Conservation (phyloP, 2,329 filamentous ascomycete species). For the Trichoderma harzianum region DNA sequence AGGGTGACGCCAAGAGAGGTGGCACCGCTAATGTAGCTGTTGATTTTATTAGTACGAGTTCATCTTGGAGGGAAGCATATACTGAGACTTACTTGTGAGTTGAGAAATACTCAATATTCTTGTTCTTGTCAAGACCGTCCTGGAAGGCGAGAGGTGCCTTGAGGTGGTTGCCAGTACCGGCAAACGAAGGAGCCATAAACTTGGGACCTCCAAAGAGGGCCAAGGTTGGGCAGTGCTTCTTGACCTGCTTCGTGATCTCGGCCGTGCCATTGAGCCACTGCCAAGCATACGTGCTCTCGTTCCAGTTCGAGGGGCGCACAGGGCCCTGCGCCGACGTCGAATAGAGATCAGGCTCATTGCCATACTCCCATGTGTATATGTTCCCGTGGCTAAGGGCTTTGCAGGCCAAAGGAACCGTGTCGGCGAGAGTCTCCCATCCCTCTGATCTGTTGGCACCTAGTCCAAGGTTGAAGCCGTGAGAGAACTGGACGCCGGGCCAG, state of each 20-base stretch:
- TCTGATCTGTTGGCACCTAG: constrained; percentile 49
- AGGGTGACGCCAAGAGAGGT: constrained; percentile 59
- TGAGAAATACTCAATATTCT: constrained; percentile 51
- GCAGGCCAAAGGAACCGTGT: constrained; percentile 56
- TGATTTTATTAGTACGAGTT: not conserved
- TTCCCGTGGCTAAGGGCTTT: constrained; percentile 49
- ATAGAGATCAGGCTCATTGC: constrained; percentile 49
- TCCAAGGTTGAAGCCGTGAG: constrained; percentile 60
- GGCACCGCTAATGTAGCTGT: constrained; percentile 60
- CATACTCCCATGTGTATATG: constrained; percentile 58
- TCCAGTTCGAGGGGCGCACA: constrained; percentile 51
- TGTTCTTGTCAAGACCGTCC: constrained; percentile 49
- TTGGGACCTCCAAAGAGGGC: constrained; percentile 26
- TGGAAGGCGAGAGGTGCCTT: constrained; percentile 49
- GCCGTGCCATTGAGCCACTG: constrained; percentile 57
- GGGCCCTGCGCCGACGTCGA: constrained; percentile 49
- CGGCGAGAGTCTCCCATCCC: constrained; percentile 50
- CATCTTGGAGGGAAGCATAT: not conserved
- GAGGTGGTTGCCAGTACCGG: constrained; percentile 48
- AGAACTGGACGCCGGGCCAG: constrained; percentile 53
- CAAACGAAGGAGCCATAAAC: constrained; percentile 56
- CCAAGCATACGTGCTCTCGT: constrained; percentile 51
- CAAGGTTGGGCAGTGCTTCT: constrained; percentile 49
- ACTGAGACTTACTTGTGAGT: constrained; percentile 52
- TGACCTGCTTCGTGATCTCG: constrained; percentile 44